phyloP scores from a whole-genome alignment of 2,329 filamentous ascomycete species.

The Ceratocystis harringtonii region DNA sequence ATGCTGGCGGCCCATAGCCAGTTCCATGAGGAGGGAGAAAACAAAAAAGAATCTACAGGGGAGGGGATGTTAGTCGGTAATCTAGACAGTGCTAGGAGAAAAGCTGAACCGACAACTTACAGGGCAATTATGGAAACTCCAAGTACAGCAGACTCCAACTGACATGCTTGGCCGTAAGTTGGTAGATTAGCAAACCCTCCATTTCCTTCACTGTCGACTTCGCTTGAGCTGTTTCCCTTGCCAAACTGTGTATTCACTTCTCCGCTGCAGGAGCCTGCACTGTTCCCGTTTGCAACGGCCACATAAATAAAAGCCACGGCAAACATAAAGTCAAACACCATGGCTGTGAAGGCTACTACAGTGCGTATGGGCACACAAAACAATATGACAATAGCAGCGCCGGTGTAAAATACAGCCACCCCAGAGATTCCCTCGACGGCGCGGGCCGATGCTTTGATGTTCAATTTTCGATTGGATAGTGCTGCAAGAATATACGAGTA shows the following conservation, averaged over 20 bases:
- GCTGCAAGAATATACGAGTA: conserved; percentile 75
- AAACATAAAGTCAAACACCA: conserved; percentile 66
- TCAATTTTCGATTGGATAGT: conserved; percentile 46
- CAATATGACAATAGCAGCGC: conserved; percentile 57
- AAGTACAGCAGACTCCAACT: conserved; percentile 60
- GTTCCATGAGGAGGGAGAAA: conserved; percentile 52
- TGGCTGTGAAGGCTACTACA: conserved; percentile 56
- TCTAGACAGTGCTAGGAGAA: no score
- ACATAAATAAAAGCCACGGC: conserved; percentile 67
- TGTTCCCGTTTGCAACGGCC: conserved; percentile 56
- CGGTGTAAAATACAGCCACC: conserved; percentile 56
- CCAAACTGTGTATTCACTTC: conserved; percentile 55
- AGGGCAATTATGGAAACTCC: conserved; percentile 64
- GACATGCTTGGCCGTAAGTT: conserved; percentile 44
- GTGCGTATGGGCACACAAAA: conserved; percentile 64
- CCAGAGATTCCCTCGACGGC: conserved; percentile 70
- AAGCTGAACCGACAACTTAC: conserved; percentile 30
- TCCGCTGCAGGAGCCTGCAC: conserved; percentile 46
- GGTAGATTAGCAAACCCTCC: conserved; percentile 36
- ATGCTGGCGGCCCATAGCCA: conserved; percentile 54
- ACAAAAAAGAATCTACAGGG: conserved; percentile 54
- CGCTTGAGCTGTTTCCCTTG: conserved; percentile 28
- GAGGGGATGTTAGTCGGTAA: not conserved
- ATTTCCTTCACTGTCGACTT: conserved; percentile 7
- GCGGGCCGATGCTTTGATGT: conserved; percentile 49